These are phyloP conservation scores for Haplosporangium gracile DNA, from an alignment of 192 early-diverging fungal species.

Conservation along the genomic window DNA sequence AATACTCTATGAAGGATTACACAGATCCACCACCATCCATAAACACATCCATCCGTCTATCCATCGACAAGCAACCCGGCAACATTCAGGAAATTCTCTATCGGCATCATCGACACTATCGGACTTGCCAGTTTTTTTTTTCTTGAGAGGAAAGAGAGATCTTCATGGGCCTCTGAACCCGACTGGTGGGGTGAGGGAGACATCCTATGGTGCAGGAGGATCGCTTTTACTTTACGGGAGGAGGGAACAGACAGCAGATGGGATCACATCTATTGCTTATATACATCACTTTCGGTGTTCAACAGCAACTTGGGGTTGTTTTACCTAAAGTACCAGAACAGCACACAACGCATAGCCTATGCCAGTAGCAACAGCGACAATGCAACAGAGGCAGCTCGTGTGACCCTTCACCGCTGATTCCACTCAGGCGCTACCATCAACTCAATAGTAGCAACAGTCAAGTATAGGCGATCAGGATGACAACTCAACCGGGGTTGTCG, in stretches of 20 bases:
- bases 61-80: conserved; percentile 5
- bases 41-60: conserved; percentile 23
- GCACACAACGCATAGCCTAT: no score
- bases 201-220: not conserved
- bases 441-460: not conserved
- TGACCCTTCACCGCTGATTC: no score
- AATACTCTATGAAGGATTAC: conserved; percentile 1
- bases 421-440: no score
- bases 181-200: not conserved
- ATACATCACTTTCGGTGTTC: not conserved
- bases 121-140: not conserved
- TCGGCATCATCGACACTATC: not conserved
- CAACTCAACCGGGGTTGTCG: not conserved
- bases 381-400: no score
- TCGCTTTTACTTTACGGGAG: not conserved
- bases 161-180: not conserved
- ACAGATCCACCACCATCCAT: not conserved
- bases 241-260: not conserved
- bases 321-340: not conserved
- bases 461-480: not conserved
- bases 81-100: not conserved
- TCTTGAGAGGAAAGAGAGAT: not conserved
- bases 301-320: not conserved
- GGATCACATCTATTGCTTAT: not conserved
- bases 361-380: no score